Conservation (phyloP, 306 rosid genomes). For the Glycyrrhiza uralensis region DNA sequence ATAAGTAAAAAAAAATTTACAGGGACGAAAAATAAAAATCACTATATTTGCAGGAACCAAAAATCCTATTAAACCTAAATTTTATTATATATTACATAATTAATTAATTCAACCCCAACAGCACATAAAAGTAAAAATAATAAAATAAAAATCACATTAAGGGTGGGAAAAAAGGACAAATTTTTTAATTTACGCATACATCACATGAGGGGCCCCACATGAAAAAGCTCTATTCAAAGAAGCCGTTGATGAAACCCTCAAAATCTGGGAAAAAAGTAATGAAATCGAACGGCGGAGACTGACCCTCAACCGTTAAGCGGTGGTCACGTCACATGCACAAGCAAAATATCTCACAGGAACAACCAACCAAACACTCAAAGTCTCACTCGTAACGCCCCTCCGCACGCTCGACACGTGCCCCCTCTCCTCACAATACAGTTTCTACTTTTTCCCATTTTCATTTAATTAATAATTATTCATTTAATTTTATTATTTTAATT, state of each 20-base stretch:
- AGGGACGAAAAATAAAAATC: too few relatives aligned
- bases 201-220: background rate
- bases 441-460: background rate
- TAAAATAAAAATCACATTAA: too few relatives aligned
- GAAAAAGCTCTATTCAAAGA: background rate
- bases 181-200: background rate
- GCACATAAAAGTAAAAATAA: too few relatives aligned
- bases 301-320: background rate
- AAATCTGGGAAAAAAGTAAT: background rate
- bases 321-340: slow-evolving; percentile 1
- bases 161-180: background rate
- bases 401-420: slow-evolving; percentile 7
- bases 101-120: too few relatives aligned
- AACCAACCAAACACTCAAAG: background rate
- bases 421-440: background rate
- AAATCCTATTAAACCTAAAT: too few relatives aligned
- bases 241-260: background rate
- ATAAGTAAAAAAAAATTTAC: too few relatives aligned
- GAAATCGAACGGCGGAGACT: background rate
- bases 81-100: too few relatives aligned
- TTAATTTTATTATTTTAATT: too few relatives aligned
- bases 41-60: too few relatives aligned
- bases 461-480: too few relatives aligned
- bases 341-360: slow-evolving; percentile 27
- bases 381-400: background rate